Percentiles rank a stretch among this genome's conserved stretches.
phyloP scores from a whole-genome alignment of 2,329 filamentous ascomycete genomes.

The Epichloe sp. region DNA sequence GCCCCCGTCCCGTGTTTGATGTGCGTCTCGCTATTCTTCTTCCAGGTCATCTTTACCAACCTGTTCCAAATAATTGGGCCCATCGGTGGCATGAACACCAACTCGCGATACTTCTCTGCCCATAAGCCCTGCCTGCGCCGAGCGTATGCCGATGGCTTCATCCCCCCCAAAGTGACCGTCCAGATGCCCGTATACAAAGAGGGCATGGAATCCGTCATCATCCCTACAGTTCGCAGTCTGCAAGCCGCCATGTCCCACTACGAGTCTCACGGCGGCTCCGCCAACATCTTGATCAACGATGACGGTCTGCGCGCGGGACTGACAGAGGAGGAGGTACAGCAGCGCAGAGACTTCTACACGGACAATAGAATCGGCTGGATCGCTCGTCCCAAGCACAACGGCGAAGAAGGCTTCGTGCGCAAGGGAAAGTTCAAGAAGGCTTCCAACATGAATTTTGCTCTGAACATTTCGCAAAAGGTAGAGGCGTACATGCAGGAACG shows the following conservation, averaged over 20 bases:
- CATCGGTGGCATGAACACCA: constrained; percentile 27
- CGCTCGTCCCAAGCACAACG: constrained; percentile 32
- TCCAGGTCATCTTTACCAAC: constrained; percentile 26
- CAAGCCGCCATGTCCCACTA: constrained; percentile 37
- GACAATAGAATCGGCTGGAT: constrained; percentile 35
- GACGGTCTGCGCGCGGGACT: constrained; percentile 45
- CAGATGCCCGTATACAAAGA: constrained; percentile 30
- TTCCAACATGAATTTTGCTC: constrained; percentile 63
- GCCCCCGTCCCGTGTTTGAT: constrained; percentile 23
- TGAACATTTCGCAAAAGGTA: constrained; percentile 47
- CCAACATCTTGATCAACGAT: constrained; percentile 47
- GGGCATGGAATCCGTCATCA: constrained; percentile 28
- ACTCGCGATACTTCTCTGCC: constrained; percentile 32
- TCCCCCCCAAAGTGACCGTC: constrained; percentile 23
- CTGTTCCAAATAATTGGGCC: constrained; percentile 36
- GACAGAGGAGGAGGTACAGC: constrained; percentile 25
- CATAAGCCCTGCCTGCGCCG: constrained; percentile 20
- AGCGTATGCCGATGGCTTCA: constrained; percentile 19
- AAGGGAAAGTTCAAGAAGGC: constrained; percentile 60
- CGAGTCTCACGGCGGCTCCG: constrained; percentile 31
- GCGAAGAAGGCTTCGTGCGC: constrained; percentile 35
- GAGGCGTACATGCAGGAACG: constrained; percentile 41
- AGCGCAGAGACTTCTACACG: constrained; percentile 34
- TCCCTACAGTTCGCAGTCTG: constrained; percentile 34
- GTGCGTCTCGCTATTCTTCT: constrained; percentile 26